phyloP scores from a whole-genome alignment of 345 rosid species.

The Xanthoceras sorbifolium region DNA sequence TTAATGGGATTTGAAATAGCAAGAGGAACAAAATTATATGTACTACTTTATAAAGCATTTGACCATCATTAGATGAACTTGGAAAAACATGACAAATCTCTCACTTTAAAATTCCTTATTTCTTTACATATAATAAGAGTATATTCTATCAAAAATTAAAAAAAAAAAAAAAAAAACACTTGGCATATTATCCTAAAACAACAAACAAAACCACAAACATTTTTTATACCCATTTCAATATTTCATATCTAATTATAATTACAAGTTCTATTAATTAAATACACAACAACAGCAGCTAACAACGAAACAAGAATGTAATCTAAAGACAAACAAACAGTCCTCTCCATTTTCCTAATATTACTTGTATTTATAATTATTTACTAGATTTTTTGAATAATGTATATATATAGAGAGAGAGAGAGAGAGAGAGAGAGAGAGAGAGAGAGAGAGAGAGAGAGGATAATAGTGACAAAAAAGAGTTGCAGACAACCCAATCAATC shows the following conservation, averaged over 20 bases:
- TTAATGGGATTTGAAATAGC: background rate
- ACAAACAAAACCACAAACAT: background rate
- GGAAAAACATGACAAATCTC: background rate
- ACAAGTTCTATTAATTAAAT: constrained; percentile 14
- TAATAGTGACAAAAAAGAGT: background rate
- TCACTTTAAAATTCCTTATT: background rate
- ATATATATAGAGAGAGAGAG: no score
- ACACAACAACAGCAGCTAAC: constrained; percentile 17
- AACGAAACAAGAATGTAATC: constrained; percentile 2
- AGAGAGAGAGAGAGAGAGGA: no score
- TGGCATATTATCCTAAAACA: constrained; percentile 26
- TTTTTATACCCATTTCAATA: constrained; percentile 17
- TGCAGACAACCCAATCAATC: constrained; percentile 13
- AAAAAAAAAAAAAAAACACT: background rate
- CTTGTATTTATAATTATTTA: background rate
- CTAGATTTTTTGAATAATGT: background rate
- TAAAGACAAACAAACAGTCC: background rate
- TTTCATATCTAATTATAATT: background rate
- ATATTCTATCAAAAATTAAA: background rate
- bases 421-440: no score
- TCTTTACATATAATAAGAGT: background rate
- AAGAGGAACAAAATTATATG: constrained; percentile 18
- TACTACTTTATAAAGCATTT: constrained; percentile 16
- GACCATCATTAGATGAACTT: constrained; percentile 7
- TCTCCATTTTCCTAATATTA: background rate